phyloP scores from a whole-genome alignment of 169 alveolate species.

The Plasmodium vivax region DNA sequence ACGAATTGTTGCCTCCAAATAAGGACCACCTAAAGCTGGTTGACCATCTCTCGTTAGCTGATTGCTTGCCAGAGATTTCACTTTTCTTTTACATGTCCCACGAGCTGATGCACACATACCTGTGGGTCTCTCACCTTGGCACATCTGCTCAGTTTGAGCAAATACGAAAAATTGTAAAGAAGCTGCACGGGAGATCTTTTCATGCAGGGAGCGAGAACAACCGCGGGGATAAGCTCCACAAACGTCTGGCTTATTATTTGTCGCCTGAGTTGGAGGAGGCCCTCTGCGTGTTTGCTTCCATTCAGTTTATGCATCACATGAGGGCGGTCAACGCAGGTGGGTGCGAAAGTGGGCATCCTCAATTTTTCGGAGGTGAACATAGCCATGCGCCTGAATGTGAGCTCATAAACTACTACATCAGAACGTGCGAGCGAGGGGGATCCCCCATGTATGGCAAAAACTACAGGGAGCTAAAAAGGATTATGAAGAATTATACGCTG shows the following conservation, averaged over 20 bases:
- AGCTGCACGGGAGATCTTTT: not conserved
- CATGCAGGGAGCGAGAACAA: not conserved
- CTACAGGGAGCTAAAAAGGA: constrained; percentile 10
- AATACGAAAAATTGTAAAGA: not conserved
- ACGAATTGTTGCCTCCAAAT: not conserved
- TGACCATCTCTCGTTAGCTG: constrained; percentile 27
- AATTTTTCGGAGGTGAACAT: not conserved
- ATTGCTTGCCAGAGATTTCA: constrained; percentile 27
- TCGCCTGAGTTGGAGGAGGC: constrained; percentile 49
- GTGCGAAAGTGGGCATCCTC: not conserved
- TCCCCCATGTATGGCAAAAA: constrained; percentile 34
- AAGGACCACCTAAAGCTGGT: constrained; percentile 24
- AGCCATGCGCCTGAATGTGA: not conserved
- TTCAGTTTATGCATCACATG: constrained; percentile 15
- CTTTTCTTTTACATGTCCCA: constrained; percentile 26
- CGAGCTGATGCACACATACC: constrained; percentile 44
- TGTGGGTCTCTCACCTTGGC: constrained; percentile 7
- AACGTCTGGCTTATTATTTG: constrained; percentile 22
- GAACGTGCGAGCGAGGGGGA: constrained; percentile 12
- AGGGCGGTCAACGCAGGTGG: not conserved
- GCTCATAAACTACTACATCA: constrained; percentile 13
- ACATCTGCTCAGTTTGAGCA: not conserved
- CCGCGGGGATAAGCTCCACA: not conserved
- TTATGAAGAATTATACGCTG: constrained; percentile 9
- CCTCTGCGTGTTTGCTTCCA: constrained; percentile 21